Evolutionary conservation across 176 grass and related monocot species (phyloP), one percentile per base, ranked within the genome.

Genomic region (Oryza meridionalis): DNA sequence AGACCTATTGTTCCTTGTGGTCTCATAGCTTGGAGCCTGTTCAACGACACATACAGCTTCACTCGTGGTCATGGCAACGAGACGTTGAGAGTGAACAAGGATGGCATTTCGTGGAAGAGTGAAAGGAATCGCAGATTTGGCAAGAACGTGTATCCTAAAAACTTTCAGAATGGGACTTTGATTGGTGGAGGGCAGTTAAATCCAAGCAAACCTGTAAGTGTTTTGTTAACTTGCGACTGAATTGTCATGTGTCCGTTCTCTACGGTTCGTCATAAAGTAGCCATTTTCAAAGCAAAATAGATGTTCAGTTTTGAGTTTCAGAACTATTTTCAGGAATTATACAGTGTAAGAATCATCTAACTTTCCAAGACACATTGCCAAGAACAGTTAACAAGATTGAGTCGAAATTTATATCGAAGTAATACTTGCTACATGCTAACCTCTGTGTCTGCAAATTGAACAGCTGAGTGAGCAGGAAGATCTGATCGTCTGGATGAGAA

Each of bases 401-500:
- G 4, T 62, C 11, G 58, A n/a, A 62, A 24, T n/a, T 24, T 9
- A 9, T 9, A 58, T 58, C 19, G 0, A 58, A 55, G 6, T 21
- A 6, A 6, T 6, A 22, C 55, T 9, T 61, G 9, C 21, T 61
- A 8, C 16, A 7, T 61, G 9, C 21, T 62, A 62, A 58, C 53
- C 19, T 58, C 49, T 80, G 7, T 25, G 38, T 0, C n/a, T 78
- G 17, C 15, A 58, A 65, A 32, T 21, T 65, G 2, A 84, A 72
- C 88, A 94, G 90, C 69, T 94, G 79, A 94, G 80, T 22, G 19
- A 90, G 45, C 93, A 94, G 51, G 93, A 92, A 35, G 79, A 94
- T 10, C 80, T 94, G 59, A 92, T 94, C 33, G 93, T 94, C 27
- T 94, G 93, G 93, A 94, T 92, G 93, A 79, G 90, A 2, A 90